Percentiles rank a stretch among this genome's conserved stretches.
These are phyloP conservation scores for Carex myosuroides DNA, from an alignment of 176 grass and related monocot genomes.

Conservation along the genomic window DNA sequence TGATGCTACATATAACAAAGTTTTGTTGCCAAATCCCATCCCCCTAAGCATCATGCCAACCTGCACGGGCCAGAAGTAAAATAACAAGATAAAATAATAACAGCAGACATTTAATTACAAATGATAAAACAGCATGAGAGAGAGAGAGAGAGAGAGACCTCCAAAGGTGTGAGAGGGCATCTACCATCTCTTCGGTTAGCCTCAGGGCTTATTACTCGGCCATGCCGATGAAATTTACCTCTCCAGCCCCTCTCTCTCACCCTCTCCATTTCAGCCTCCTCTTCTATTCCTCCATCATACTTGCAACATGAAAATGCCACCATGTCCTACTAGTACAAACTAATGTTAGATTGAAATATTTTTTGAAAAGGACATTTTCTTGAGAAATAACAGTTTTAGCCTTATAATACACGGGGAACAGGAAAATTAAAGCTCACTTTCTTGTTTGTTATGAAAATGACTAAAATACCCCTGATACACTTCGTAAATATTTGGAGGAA, in stretches of 20 bases:
- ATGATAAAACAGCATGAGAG: not conserved
- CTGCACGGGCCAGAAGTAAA: slow-evolving; percentile 30
- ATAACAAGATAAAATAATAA: not conserved
- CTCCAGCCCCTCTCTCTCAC: slow-evolving; percentile 84
- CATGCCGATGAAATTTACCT: slow-evolving; percentile 74
- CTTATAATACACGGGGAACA: not conserved
- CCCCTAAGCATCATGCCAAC: slow-evolving; percentile 97
- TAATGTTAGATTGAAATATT: slow-evolving; percentile 23
- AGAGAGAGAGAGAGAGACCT: slow-evolving; percentile 46
- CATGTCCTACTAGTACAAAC: slow-evolving; percentile 63
- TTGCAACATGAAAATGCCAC: slow-evolving; percentile 94
- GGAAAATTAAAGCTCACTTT: not conserved
- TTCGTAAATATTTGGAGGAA: not conserved
- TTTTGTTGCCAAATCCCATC: slow-evolving; percentile 86
- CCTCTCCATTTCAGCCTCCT: slow-evolving; percentile 70
- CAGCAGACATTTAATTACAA: not conserved
- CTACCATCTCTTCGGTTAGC: slow-evolving; percentile 73
- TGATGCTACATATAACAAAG: slow-evolving; percentile 71
- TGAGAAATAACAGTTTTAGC: not conserved
- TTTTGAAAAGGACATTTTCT: slow-evolving; percentile 10
- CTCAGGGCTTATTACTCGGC: slow-evolving; percentile 77
- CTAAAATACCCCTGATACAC: not conserved
- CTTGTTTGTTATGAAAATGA: not conserved
- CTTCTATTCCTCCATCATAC: slow-evolving; percentile 68
- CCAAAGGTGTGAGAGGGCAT: slow-evolving; percentile 80